Percentiles rank a stretch among this genome's conserved stretches.
phyloP scores from a whole-genome alignment of 805 yeast species.

The Pichia pseudocactophila region DNA sequence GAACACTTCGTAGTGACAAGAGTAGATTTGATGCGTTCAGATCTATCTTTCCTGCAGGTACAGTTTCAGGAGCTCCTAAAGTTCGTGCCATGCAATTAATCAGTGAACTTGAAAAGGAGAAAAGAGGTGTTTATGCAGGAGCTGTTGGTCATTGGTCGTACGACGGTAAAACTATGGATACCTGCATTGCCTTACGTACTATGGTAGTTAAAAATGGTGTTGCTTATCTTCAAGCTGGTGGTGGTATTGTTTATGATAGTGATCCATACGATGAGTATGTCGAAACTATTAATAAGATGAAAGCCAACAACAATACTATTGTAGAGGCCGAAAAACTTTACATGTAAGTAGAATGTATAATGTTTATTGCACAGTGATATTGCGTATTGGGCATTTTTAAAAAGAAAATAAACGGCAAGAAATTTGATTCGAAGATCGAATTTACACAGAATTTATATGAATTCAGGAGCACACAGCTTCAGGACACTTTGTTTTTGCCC shows the following conservation, averaged over 20 bases:
- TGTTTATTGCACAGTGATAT: not conserved
- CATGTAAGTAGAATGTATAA: constrained; percentile 6
- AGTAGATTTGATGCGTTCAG: constrained; percentile 95
- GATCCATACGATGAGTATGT: constrained; percentile 93
- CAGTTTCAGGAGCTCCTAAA: constrained; percentile 98
- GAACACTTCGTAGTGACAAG: constrained; percentile 73
- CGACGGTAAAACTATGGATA: constrained; percentile 91
- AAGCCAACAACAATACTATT: constrained; percentile 82
- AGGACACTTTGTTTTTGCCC: no score
- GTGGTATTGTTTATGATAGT: constrained; percentile 93
- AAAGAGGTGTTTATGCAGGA: constrained; percentile 96
- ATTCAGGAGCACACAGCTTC: no score
- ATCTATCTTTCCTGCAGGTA: constrained; percentile 98
- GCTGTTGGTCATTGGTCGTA: constrained; percentile 99
- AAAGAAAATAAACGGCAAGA: no score
- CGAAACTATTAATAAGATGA: constrained; percentile 96
- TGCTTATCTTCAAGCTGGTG: constrained; percentile 97
- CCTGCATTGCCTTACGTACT: constrained; percentile 95
- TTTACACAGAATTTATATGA: no score
- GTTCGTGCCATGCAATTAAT: constrained; percentile 94
- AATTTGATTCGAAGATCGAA: no score
- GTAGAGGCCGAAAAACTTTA: constrained; percentile 71
- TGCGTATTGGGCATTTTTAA: no score
- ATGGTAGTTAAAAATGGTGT: constrained; percentile 89
- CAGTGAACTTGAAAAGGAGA: constrained; percentile 81